Base-by-base conservation (phyloP, 371 early-diverging fungal species). In the Phascolomyces articulosus region DNA sequence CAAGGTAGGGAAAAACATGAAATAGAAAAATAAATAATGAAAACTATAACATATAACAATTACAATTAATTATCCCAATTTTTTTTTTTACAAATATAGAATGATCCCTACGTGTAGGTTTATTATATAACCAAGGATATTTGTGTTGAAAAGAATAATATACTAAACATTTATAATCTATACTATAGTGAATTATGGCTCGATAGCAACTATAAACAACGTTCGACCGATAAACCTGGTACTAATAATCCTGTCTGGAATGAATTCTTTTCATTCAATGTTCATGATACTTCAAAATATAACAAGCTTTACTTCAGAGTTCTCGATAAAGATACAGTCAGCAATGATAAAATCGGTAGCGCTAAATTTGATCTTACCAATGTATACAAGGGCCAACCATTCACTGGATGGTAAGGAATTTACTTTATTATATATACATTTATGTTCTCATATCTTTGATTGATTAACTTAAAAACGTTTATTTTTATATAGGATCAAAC, bases 301-400 rank as follows among this genome's bases (percentile, higher is more conserved):
- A 67, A 74, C 57, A 75, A 72, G 58, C 65, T 78, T 23, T 71
- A 83, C 57, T 20, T 83, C n/a, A 74, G 72, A 31, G 79, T 71
- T 3, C 63, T 73, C 27, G 84, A 80, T 49, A 71, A 74, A 64
- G 81, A 79, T 47, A 63, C 58, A 8, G 4, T 56, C 3, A 61
- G 75, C 2, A 60, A 68, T 10, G 81, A 80, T 34, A 72, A 71
- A 64, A 76, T 83, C 63, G 84, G 79, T 18, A 75, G 79, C 26
- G 70, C 71, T 48, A 72, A 69, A 16, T 38, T 74, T 38, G 63
- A 72, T 2, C 60, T 83, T 49, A 49, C 23, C 23, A 26, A 60
- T 16, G 72, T 63, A 24, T 69, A 68, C 49, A 26, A 62, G 38
- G 72, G 69, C 27, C 58, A 66, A 2, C 48, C 60, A 10, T 69